Evolutionary conservation across 345 rosid genomes (phyloP), one percentile per base, ranked within the genome.

Genomic region (Orychophragmus violaceus): DNA sequence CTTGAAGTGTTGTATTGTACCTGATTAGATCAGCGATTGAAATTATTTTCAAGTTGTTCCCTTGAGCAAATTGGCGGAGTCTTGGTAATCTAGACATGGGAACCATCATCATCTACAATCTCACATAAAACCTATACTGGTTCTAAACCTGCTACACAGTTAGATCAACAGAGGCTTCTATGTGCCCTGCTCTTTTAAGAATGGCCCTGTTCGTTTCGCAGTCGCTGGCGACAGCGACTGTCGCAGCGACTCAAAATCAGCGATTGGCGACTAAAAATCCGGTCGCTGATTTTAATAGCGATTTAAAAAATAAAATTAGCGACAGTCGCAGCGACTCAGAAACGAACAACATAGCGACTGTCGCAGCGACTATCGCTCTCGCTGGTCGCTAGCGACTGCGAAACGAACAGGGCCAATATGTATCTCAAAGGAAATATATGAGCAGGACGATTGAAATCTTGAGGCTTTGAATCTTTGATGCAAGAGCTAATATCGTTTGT

Each of bases 141-240:
- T 5, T 84, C 85, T 24, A 90, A 66, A 36, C 97, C 97, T 23
- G 97, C 95, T 36, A 80, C 42, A 84, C 73, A 2, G 94, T 84
- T 62, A 93, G 85, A 79, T 93, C 97, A 67, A 88, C 86, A 29
- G 97, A 87, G 49, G 98, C 96, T 82, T 93, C 97, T 2, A 97
- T 88, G 48, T 93, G 30, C 30, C 6, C 30, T 28, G 30, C 30
- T 28, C 30, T 28, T 28, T 28, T 28, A 28, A 28, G 30, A 28
- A 89, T 94, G 27, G 91, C 96, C 98, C 97, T 68, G 85, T 91
- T 74, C 91, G n/a, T n/a, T n/a, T n/a, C n/a, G n/a, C n/a, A n/a
- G n/a, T n/a, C n/a, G n/a, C n/a, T n/a, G n/a, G n/a, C n/a, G n/a
- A n/a, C n/a, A n/a, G n/a, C n/a, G n/a, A n/a, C n/a, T n/a, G n/a